Conservation (phyloP, 2,329 filamentous ascomycete species). For the Stemphylium lycopersici region DNA sequence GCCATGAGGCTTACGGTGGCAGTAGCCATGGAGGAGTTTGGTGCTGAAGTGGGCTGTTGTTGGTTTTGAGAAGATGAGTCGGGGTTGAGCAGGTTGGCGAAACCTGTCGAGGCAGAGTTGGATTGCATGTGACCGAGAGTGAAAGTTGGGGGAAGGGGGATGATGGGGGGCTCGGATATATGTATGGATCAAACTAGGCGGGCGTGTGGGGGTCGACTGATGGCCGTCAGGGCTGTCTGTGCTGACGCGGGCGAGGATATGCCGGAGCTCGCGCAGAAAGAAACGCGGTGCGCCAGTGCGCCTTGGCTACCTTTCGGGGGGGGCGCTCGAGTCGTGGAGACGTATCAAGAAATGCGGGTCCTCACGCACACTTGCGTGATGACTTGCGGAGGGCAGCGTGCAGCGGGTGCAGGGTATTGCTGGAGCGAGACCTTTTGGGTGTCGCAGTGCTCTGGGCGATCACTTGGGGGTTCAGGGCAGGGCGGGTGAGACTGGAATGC, state of each 20-base stretch:
- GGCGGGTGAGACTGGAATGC: slow-evolving; percentile 14
- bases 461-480: slow-evolving; percentile 1
- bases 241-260: slow-evolving; percentile 36
- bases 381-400: slow-evolving; percentile 27
- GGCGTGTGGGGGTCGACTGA: slow-evolving; percentile 38
- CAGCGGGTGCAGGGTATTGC: slow-evolving; percentile 22
- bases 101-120: slow-evolving; percentile 43
- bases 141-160: slow-evolving; percentile 47
- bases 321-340: slow-evolving; percentile 22
- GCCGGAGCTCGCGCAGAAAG: slow-evolving; percentile 30
- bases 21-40: slow-evolving; percentile 47
- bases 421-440: slow-evolving; percentile 9
- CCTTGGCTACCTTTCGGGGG: slow-evolving; percentile 22
- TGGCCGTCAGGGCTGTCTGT: slow-evolving; percentile 36
- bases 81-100: slow-evolving; percentile 49
- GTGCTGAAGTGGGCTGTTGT: slow-evolving; percentile 16
- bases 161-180: slow-evolving; percentile 46
- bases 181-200: slow-evolving; percentile 38
- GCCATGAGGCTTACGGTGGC: slow-evolving; percentile 57
- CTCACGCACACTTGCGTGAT: slow-evolving; percentile 19
- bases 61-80: slow-evolving; percentile 27
- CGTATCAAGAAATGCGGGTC: slow-evolving; percentile 31
- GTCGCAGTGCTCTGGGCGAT: slow-evolving; percentile 12
- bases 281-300: slow-evolving; percentile 30
- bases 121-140: slow-evolving; percentile 51